A percentile compares a stretch with the other conserved stretches of the same genome.
Evolutionary conservation across 352 stramenopile genomes (phyloP).

Genomic region (Ophiocytium majus): DNA sequence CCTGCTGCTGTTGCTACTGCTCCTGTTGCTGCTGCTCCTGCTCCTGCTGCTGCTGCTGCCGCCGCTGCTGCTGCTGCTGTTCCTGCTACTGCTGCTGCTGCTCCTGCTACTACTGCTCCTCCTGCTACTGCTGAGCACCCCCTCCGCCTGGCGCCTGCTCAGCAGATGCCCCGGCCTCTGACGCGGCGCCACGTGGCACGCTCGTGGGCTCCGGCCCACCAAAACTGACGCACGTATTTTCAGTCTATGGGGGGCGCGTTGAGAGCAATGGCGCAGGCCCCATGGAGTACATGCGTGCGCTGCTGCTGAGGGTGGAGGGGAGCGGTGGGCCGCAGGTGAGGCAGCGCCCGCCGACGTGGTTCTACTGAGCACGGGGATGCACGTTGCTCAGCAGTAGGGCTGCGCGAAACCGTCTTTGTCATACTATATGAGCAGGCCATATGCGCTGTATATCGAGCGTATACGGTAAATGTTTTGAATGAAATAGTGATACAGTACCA

Average conservation of each 20-base stretch:
- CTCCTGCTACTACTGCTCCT: background rate
- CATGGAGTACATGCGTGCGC: background rate
- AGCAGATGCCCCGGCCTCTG: background rate
- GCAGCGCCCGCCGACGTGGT: too few species aligned
- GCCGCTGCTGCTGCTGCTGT: background rate
- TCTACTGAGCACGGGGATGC: too few species aligned
- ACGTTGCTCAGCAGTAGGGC: too few species aligned
- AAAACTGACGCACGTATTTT: background rate
- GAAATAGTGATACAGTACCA: too few species aligned
- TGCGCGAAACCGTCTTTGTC: too few species aligned
- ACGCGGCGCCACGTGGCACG: background rate
- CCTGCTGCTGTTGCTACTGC: too few species aligned
- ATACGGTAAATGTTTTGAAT: too few species aligned
- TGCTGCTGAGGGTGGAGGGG: background rate
- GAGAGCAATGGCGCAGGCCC: conserved; percentile 11
- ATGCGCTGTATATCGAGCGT: too few species aligned
- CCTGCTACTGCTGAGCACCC: background rate
- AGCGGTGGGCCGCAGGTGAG: background rate
- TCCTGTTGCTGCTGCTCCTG: too few species aligned
- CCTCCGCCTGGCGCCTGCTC: background rate
- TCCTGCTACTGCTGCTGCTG: background rate
- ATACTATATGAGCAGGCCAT: too few species aligned
- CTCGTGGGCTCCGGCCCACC: background rate
- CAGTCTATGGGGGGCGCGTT: conserved; percentile 7
- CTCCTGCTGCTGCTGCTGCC: too few species aligned